A percentile compares a stretch with the other conserved stretches of the same genome.
These are phyloP conservation scores for Abelmoschus esculentus DNA, from an alignment of 345 rosid species.

Conservation along the genomic window DNA sequence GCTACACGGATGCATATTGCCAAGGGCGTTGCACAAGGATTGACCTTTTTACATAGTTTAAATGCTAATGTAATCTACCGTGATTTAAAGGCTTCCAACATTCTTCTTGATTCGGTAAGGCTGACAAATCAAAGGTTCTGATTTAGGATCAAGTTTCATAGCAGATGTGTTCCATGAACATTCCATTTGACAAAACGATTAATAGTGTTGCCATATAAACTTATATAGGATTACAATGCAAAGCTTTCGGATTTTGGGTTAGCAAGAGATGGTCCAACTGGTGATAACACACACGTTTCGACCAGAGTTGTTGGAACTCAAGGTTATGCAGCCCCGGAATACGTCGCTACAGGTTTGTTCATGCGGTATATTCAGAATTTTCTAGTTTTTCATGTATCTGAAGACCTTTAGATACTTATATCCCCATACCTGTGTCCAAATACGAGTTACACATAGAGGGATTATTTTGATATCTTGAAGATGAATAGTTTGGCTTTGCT, in stretches of 20 bases:
- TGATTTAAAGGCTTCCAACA: slow-evolving; percentile 63
- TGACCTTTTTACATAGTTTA: slow-evolving; percentile 55
- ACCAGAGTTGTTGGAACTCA: slow-evolving; percentile 80
- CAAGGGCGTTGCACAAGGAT: slow-evolving; percentile 42
- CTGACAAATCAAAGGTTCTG: slow-evolving; percentile 5
- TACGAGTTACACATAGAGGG: too few relatives aligned
- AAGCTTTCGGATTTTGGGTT: slow-evolving; percentile 94
- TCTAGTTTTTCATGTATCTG: too few relatives aligned
- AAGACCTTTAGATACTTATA: too few relatives aligned
- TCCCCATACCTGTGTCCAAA: too few relatives aligned
- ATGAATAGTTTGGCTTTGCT: too few relatives aligned
- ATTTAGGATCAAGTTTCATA: not conserved
- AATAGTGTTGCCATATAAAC: slow-evolving; percentile 2
- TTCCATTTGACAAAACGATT: not conserved
- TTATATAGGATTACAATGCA: slow-evolving; percentile 56
- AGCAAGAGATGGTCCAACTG: slow-evolving; percentile 91
- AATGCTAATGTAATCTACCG: slow-evolving; percentile 58
- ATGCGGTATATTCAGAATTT: not conserved
- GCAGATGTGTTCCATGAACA: not conserved
- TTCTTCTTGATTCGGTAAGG: slow-evolving; percentile 60
- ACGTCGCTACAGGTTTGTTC: slow-evolving; percentile 66
- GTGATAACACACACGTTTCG: slow-evolving; percentile 81
- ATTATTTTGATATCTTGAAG: too few relatives aligned
- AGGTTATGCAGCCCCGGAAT: slow-evolving; percentile 95
- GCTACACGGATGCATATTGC: slow-evolving; percentile 44